phyloP scores from a whole-genome alignment of 176 grass and related monocot genomes.

The Cenchrus purpureus region DNA sequence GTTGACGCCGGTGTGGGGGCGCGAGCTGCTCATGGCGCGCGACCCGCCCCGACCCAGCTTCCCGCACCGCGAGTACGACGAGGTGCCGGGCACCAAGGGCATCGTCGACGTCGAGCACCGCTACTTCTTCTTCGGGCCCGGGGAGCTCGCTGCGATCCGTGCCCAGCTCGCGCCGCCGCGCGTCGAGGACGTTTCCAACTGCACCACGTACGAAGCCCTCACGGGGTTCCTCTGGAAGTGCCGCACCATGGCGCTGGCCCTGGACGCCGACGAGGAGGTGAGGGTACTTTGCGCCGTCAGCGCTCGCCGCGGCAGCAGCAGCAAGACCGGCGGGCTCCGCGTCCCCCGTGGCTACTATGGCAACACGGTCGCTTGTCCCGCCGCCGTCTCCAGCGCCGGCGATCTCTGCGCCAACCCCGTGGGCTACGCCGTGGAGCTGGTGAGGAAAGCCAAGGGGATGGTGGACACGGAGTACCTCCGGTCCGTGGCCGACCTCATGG shows the following conservation, averaged over 20 bases:
- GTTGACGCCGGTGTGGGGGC: conserved; percentile 40
- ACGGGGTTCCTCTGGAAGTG: conserved; percentile 59
- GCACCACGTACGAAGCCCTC: conserved; percentile 55
- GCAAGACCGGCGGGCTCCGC: not conserved
- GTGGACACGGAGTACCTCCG: not conserved
- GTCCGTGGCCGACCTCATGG: not conserved
- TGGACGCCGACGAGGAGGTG: conserved; percentile 56
- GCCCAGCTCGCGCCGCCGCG: conserved; percentile 36
- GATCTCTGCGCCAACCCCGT: conserved; percentile 30
- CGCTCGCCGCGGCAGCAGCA: conserved; percentile 35
- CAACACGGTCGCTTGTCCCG: conserved; percentile 51
- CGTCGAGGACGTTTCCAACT: not conserved
- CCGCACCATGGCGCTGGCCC: conserved; percentile 47
- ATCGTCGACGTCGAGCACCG: conserved; percentile 47
- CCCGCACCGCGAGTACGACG: conserved; percentile 58
- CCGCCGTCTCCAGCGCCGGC: conserved; percentile 47
- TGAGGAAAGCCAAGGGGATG: not conserved
- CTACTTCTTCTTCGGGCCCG: conserved; percentile 52
- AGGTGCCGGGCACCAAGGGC: not conserved
- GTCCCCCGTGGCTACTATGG: conserved; percentile 58
- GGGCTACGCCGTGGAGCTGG: not conserved
- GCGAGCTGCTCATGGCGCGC: conserved; percentile 49
- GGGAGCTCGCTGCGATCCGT: conserved; percentile 42
- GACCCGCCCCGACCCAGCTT: conserved; percentile 43
- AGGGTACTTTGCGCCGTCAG: conserved; percentile 51